Conservation (phyloP, 345 rosid species). For the Euphorbia lathyris region DNA sequence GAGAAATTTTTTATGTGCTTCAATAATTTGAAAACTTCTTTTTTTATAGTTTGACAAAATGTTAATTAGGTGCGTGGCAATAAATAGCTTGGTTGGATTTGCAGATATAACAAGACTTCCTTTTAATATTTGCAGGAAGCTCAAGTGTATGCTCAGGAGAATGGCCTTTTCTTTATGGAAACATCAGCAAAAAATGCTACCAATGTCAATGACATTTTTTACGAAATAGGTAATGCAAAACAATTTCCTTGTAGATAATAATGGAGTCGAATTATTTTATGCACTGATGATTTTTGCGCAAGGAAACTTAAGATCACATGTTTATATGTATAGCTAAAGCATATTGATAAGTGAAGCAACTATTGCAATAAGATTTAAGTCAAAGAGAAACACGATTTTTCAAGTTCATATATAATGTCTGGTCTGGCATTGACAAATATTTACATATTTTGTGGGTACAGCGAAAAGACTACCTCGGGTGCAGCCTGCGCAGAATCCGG, state of each 20-base stretch:
- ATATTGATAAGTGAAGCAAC: neutral
- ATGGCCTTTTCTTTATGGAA: constrained; percentile 80
- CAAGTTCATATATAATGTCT: neutral
- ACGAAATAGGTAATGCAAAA: constrained; percentile 57
- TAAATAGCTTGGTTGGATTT: neutral
- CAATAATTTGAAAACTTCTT: neutral
- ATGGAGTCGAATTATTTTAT: neutral
- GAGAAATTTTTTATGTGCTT: too few relatives aligned
- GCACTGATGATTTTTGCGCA: neutral
- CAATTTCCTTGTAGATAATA: neutral
- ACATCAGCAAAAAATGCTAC: constrained; percentile 75
- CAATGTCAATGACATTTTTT: constrained; percentile 74
- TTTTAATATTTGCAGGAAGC: constrained; percentile 63
- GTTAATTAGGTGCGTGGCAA: neutral
- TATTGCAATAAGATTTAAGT: neutral
- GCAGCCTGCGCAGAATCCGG: constrained; percentile 77
- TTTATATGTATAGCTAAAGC: neutral
- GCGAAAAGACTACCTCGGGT: constrained; percentile 82
- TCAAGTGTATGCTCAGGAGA: constrained; percentile 62
- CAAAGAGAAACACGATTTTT: neutral
- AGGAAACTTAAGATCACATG: neutral
- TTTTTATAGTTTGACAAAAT: too few relatives aligned
- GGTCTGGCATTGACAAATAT: neutral
- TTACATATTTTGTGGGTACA: constrained; percentile 26
- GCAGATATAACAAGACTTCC: neutral